Conservation (phyloP, 176 grass and related monocot species). For the Eremochloa ophiuroides region DNA sequence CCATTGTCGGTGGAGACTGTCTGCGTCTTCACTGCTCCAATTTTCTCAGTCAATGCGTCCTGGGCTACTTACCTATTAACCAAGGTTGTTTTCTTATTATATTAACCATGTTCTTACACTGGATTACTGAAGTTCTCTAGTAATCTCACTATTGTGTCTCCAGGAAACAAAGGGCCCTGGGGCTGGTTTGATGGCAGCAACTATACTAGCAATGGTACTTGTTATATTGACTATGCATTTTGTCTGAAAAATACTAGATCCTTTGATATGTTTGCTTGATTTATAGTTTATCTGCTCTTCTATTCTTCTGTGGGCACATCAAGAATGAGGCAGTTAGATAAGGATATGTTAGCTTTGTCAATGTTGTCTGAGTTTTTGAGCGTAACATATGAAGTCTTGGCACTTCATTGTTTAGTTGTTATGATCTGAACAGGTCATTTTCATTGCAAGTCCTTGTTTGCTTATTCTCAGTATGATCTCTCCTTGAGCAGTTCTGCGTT, state of each 20-base stretch:
- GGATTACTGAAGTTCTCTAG: neutral
- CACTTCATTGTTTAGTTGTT: neutral
- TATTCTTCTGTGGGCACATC: neutral
- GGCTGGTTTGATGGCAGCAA: constrained; percentile 92
- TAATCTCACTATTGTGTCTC: neutral
- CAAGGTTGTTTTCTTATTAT: constrained; percentile 55
- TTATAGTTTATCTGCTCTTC: neutral
- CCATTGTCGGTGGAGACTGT: constrained; percentile 95
- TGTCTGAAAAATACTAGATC: neutral
- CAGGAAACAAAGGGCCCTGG: constrained; percentile 93
- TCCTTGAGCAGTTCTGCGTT: neutral
- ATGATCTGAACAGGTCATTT: neutral
- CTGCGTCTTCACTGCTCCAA: constrained; percentile 98
- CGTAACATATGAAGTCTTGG: neutral
- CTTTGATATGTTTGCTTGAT: neutral
- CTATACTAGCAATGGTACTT: constrained; percentile 80
- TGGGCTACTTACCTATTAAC: constrained; percentile 98
- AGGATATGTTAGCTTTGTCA: constrained; percentile 1
- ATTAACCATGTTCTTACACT: neutral
- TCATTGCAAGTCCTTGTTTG: neutral
- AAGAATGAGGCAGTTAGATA: neutral
- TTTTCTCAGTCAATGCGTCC: constrained; percentile 89
- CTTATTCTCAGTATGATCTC: neutral
- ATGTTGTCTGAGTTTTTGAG: neutral
- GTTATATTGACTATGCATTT: neutral